Evolutionary conservation across 1,139 yeast species (phyloP).

Genomic region (Zhuliangozyma parablackwelliae): DNA sequence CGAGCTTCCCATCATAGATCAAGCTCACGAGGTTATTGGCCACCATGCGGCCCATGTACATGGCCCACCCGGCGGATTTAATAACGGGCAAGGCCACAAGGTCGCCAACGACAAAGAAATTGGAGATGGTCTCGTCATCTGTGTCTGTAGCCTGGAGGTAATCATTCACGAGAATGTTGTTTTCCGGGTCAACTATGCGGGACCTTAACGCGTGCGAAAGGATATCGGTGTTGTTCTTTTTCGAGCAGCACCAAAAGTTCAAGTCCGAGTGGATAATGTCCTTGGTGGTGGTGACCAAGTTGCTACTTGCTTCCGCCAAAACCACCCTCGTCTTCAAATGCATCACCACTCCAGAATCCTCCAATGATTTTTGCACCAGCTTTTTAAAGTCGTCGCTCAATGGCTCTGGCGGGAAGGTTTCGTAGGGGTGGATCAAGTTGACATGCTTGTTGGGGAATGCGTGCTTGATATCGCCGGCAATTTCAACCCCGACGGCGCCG

Average conservation of each 20-base stretch:
- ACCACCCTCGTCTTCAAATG: conserved; percentile 23
- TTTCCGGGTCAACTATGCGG: conserved; percentile 21
- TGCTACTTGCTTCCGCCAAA: conserved; percentile 22
- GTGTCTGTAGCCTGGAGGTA: conserved; percentile 22
- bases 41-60: conserved; percentile 39
- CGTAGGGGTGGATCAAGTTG: conserved; percentile 39
- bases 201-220: conserved; percentile 15
- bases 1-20: conserved; percentile 23
- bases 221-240: conserved; percentile 34
- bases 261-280: conserved; percentile 27
- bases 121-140: conserved; percentile 10
- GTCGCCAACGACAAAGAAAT: conserved; percentile 38
- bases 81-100: conserved; percentile 38
- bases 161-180: conserved; percentile 31
- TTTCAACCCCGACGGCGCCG: conserved; percentile 50
- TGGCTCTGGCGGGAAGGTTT: conserved; percentile 38
- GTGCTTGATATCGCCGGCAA: conserved; percentile 43
- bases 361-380: conserved; percentile 22
- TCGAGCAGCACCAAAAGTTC: conserved; percentile 44
- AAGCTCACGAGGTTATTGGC: conserved; percentile 36
- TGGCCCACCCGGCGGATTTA: conserved; percentile 48
- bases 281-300: conserved; percentile 25
- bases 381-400: conserved; percentile 28
- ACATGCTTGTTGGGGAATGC: conserved; percentile 31
- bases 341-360: conserved; percentile 17